phyloP scores from a whole-genome alignment of 371 early-diverging fungal genomes.

The Mortierella sp. region DNA sequence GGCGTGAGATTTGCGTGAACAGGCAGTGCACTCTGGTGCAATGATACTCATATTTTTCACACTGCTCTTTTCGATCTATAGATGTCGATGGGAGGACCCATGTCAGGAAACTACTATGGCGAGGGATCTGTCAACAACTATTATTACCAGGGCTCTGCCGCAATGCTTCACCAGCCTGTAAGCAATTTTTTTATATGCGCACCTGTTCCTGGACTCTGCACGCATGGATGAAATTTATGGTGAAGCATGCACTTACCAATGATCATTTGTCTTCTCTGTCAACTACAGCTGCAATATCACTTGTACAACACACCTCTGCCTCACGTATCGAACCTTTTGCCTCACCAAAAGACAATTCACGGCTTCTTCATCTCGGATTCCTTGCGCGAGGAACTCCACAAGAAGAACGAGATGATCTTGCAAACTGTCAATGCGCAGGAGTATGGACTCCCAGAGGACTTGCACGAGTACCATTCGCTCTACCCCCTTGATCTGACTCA shows the following conservation, averaged over 20 bases:
- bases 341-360: conserved; percentile 83
- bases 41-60: background rate
- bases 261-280: too few relatives aligned
- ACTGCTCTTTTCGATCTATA: background rate
- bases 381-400: conserved; percentile 82
- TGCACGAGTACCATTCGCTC: conserved; percentile 88
- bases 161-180: conserved; percentile 57
- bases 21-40: too few relatives aligned
- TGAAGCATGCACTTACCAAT: background rate
- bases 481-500: conserved; percentile 77
- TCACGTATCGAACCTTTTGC: conserved; percentile 75
- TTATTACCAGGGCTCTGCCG: conserved; percentile 45
- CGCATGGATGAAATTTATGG: background rate
- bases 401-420: conserved; percentile 78
- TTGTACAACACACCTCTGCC: conserved; percentile 79
- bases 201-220: too few relatives aligned
- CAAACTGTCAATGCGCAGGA: conserved; percentile 71
- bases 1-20: too few relatives aligned
- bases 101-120: conserved; percentile 43
- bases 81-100: conserved; percentile 38
- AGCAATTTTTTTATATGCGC: too few relatives aligned
- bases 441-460: conserved; percentile 74
- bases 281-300: conserved; percentile 79
- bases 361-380: conserved; percentile 87
- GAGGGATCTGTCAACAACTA: conserved; percentile 40